A percentile compares a stretch with the other conserved stretches of the same genome.
Evolutionary conservation across 164 flowering plant genomes (phyloP).

Genomic region (Euptelea pleiosperma): DNA sequence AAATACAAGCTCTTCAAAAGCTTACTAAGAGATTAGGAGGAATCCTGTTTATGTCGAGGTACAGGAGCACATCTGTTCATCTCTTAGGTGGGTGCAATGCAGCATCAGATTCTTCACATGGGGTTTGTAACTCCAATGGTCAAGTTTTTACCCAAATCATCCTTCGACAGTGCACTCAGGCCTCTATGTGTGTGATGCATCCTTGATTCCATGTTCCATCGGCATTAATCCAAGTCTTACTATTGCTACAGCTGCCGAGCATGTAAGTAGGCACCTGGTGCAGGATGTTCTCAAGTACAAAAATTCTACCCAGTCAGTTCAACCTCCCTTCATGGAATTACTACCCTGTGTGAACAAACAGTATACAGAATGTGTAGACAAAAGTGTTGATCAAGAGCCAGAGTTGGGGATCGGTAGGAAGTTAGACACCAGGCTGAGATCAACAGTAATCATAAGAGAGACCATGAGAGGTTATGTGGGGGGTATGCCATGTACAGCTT

Average conservation of each 20-base stretch:
- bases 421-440: not conserved
- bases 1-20: conserved; percentile 47
- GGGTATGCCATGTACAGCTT: conserved; percentile 55
- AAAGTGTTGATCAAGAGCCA: too few relatives aligned
- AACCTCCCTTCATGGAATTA: not conserved
- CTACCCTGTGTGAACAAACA: not conserved
- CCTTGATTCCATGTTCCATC: conserved; percentile 30
- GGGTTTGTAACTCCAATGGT: conserved; percentile 54
- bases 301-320: conserved; percentile 9
- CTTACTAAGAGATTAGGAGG: conserved; percentile 55
- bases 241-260: conserved; percentile 52
- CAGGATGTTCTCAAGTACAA: conserved; percentile 36
- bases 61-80: conserved; percentile 58
- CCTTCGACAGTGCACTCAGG: conserved; percentile 24
- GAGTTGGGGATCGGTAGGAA: too few relatives aligned
- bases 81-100: conserved; percentile 66
- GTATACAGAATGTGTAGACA: not conserved
- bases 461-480: conserved; percentile 50
- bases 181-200: conserved; percentile 33
- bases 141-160: conserved; percentile 40
- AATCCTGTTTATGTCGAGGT: conserved; percentile 48
- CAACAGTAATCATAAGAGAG: conserved; percentile 33
- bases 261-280: conserved; percentile 40
- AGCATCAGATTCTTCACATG: conserved; percentile 40
- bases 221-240: conserved; percentile 46